These are phyloP conservation scores for Backusella morwellensis DNA, from an alignment of 192 early-diverging fungal species.

Conservation along the genomic window DNA sequence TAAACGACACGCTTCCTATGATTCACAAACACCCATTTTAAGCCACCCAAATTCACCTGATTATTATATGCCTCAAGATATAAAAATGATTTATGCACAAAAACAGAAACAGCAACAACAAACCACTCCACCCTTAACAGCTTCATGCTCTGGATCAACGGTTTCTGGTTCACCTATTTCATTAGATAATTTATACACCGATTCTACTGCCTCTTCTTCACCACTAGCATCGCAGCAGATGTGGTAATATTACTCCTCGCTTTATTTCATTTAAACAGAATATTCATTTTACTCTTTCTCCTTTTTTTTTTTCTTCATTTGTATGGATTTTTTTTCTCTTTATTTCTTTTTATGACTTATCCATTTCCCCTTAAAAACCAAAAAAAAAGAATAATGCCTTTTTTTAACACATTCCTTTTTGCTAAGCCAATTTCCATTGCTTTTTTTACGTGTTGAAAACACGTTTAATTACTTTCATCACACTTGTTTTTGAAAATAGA, in stretches of 20 bases:
- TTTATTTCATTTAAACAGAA: not conserved
- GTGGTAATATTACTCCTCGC: not conserved
- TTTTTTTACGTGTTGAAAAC: not conserved
- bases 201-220: not conserved
- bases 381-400: not conserved
- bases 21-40: conserved; percentile 3
- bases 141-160: conserved; percentile 14
- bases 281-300: not conserved
- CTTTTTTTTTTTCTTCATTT: not conserved
- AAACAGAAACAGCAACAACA: not conserved
- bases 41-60: conserved; percentile 5
- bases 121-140: conserved; percentile 3
- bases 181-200: conserved; percentile 10
- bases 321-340: conserved; percentile 4
- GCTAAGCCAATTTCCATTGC: not conserved
- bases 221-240: not conserved
- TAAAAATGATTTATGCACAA: conserved; percentile 2
- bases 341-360: not conserved
- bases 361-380: not conserved
- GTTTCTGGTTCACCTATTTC: conserved; percentile 20
- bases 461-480: conserved; percentile 3
- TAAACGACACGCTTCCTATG: conserved; percentile 6
- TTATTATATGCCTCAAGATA: conserved; percentile 12
- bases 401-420: not conserved
- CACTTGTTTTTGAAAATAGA: conserved; percentile 6